Percentiles rank a stretch among this genome's conserved stretches.
Conservation (phyloP, 768 basidiomycete genomes). For the Tricholomella constricta region DNA sequence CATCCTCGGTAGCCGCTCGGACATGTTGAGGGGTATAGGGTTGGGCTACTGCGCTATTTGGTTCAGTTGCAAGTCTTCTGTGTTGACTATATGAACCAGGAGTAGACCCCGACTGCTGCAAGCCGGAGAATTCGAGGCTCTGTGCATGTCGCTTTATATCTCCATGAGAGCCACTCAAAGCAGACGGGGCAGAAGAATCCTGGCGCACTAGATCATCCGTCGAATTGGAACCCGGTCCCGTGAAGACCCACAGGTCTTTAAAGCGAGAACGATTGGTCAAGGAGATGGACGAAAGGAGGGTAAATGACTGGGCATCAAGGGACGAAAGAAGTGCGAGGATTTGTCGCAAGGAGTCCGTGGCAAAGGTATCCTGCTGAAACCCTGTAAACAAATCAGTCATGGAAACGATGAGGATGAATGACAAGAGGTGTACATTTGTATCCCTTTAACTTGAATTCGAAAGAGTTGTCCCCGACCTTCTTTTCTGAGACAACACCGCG, state of each 20-base stretch:
- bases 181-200: slow-evolving; percentile 36
- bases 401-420: slow-evolving; percentile 17
- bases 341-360: slow-evolving; percentile 70
- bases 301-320: slow-evolving; percentile 68
- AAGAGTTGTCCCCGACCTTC: slow-evolving; percentile 70
- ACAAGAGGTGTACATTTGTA: slow-evolving; percentile 62
- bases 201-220: slow-evolving; percentile 30
- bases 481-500: slow-evolving; percentile 78
- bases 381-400: slow-evolving; percentile 38
- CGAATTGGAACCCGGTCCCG: slow-evolving; percentile 45
- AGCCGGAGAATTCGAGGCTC: slow-evolving; percentile 12
- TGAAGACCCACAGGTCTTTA: slow-evolving; percentile 81
- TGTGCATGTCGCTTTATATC: slow-evolving; percentile 24
- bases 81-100: slow-evolving; percentile 29
- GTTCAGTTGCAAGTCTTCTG: slow-evolving; percentile 39
- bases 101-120: slow-evolving; percentile 10
- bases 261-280: slow-evolving; percentile 69
- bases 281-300: slow-evolving; percentile 69
- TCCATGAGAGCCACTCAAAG: slow-evolving; percentile 22
- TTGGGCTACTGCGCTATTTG: slow-evolving; percentile 11
- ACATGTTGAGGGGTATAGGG: slow-evolving; percentile 28
- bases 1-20: slow-evolving; percentile 33
- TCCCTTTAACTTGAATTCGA: slow-evolving; percentile 81
- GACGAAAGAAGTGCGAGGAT: slow-evolving; percentile 68
- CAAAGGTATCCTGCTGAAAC: slow-evolving; percentile 78